Conservation (phyloP, 2,329 filamentous ascomycete genomes). For the Ophiostoma sp. region DNA sequence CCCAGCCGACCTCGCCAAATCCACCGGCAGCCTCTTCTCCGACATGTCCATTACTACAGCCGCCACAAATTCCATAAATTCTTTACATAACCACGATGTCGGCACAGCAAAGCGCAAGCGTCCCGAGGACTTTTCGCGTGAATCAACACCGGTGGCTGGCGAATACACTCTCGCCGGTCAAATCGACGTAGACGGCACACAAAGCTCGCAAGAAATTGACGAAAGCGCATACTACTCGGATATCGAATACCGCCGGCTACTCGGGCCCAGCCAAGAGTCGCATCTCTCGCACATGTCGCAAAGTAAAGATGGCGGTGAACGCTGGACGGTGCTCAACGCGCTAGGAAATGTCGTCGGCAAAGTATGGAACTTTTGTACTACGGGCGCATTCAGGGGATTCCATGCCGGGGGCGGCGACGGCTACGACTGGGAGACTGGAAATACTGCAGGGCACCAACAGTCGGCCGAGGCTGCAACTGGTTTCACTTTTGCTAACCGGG, state of each 20-base stretch:
- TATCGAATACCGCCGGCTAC: slow-evolving; percentile 48
- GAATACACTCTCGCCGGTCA: slow-evolving; percentile 51
- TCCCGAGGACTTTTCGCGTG: slow-evolving; percentile 32
- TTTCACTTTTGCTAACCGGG: background rate
- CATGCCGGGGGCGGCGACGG: slow-evolving; percentile 75
- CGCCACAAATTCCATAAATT: background rate
- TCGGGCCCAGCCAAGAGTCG: slow-evolving; percentile 43
- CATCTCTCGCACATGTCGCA: background rate
- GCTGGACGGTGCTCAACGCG: slow-evolving; percentile 48
- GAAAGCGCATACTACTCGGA: slow-evolving; percentile 56
- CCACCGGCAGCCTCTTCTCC: slow-evolving; percentile 39
- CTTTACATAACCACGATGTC: background rate
- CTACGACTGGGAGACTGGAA: slow-evolving; percentile 45
- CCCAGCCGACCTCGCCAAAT: slow-evolving; percentile 34
- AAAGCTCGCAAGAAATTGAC: slow-evolving; percentile 36
- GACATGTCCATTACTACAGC: slow-evolving; percentile 32
- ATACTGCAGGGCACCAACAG: slow-evolving; percentile 26
- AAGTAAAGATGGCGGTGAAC: slow-evolving; percentile 34
- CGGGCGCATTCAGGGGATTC: slow-evolving; percentile 72
- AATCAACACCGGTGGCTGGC: slow-evolving; percentile 35
- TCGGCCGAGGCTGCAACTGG: background rate
- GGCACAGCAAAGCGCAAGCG: slow-evolving; percentile 44
- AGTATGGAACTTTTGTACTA: slow-evolving; percentile 78
- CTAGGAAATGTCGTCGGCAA: slow-evolving; percentile 67
- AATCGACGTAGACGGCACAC: slow-evolving; percentile 45